These are phyloP conservation scores for Coriolopsis trogii DNA, from an alignment of 1,284 basidiomycete species.

Conservation along the genomic window DNA sequence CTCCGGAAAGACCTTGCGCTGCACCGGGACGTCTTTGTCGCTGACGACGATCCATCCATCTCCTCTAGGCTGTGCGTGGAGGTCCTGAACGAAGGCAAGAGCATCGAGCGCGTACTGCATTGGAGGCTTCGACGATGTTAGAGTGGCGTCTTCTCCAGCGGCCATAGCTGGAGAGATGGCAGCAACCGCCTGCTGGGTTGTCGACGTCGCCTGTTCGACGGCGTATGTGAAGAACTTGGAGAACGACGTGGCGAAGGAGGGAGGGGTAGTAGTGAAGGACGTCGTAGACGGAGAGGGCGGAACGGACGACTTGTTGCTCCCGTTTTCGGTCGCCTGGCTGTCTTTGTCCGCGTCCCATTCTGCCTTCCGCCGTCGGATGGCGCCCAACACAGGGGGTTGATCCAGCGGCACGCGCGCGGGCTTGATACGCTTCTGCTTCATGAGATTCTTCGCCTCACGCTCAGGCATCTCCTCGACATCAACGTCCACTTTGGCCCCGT, in stretches of 20 bases:
- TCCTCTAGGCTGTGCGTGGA: slow-evolving; percentile 62
- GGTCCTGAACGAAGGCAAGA: slow-evolving; percentile 76
- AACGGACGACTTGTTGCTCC: slow-evolving; percentile 12
- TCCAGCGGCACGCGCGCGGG: slow-evolving; percentile 90
- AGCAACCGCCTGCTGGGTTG: slow-evolving; percentile 74
- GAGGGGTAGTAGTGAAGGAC: slow-evolving; percentile 48
- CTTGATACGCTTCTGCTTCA: slow-evolving; percentile 86
- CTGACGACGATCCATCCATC: slow-evolving; percentile 84
- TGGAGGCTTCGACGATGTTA: slow-evolving; percentile 60
- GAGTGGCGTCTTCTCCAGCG: slow-evolving; percentile 42
- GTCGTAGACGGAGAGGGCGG: slow-evolving; percentile 23
- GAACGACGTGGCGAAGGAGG: slow-evolving; percentile 71
- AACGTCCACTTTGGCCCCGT: slow-evolving; percentile 86
- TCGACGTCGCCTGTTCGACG: slow-evolving; percentile 70
- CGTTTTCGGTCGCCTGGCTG: slow-evolving; percentile 34
- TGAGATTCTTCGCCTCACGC: slow-evolving; percentile 83
- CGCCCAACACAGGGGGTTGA: slow-evolving; percentile 82
- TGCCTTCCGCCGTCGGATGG: slow-evolving; percentile 65
- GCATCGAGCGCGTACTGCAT: slow-evolving; percentile 83
- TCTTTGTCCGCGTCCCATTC: slow-evolving; percentile 56
- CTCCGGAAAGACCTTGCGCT: slow-evolving; percentile 75
- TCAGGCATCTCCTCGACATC: slow-evolving; percentile 92
- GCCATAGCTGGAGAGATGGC: slow-evolving; percentile 62
- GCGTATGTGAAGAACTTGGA: slow-evolving; percentile 74
- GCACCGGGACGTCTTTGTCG: slow-evolving; percentile 81